These are phyloP conservation scores for Ceratocystis cubensis DNA, from an alignment of 2,329 filamentous ascomycete species.

Conservation along the genomic window DNA sequence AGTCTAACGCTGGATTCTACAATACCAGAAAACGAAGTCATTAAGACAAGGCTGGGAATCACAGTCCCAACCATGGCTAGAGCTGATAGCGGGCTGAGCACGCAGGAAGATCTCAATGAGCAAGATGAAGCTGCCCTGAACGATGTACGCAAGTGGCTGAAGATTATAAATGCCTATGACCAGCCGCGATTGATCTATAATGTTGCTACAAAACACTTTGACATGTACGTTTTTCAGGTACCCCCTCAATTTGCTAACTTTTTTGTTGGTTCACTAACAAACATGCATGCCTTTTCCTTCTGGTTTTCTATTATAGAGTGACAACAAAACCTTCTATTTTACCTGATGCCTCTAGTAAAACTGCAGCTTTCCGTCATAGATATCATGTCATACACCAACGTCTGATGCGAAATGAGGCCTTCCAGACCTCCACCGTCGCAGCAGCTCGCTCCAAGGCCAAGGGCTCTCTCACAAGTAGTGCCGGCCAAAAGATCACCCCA, in stretches of 20 bases:
- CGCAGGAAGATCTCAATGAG: slow-evolving; percentile 43
- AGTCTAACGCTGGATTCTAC: slow-evolving; percentile 47
- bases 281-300: slow-evolving; percentile 15
- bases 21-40: slow-evolving; percentile 38
- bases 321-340: slow-evolving; percentile 56
- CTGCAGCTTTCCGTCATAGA: slow-evolving; percentile 71
- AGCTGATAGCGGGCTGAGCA: slow-evolving; percentile 50
- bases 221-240: slow-evolving; percentile 41
- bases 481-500: slow-evolving; percentile 76
- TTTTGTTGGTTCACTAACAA: neutral
- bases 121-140: slow-evolving; percentile 44
- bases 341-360: slow-evolving; percentile 69
- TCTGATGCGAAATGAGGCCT: slow-evolving; percentile 81
- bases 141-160: slow-evolving; percentile 72
- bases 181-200: slow-evolving; percentile 73
- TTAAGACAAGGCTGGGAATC: slow-evolving; percentile 43
- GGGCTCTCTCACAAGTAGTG: slow-evolving; percentile 49
- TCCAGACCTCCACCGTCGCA: slow-evolving; percentile 69
- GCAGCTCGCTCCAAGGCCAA: slow-evolving; percentile 40
- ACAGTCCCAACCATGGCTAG: slow-evolving; percentile 25
- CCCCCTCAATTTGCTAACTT: neutral
- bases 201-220: slow-evolving; percentile 76
- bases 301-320: slow-evolving; percentile 33
- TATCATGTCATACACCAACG: slow-evolving; percentile 90
- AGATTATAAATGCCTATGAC: slow-evolving; percentile 69